These are phyloP conservation scores for Botrytis deweyae DNA, from an alignment of 2,329 filamentous ascomycete species.

Conservation along the genomic window DNA sequence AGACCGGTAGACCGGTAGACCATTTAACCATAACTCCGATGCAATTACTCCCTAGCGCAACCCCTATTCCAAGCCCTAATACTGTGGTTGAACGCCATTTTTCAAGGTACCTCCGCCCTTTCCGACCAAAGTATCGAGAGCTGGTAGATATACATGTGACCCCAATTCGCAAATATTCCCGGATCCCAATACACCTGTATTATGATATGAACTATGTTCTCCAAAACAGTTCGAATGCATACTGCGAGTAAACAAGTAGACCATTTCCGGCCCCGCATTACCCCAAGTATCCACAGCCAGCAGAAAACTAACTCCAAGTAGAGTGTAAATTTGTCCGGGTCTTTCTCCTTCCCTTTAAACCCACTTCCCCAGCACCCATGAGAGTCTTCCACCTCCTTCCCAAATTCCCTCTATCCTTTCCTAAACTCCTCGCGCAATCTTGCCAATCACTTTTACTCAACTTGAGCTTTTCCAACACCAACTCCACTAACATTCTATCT, in stretches of 20 bases:
- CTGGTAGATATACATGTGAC: neutral
- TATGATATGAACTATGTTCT: neutral
- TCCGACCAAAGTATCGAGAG: neutral
- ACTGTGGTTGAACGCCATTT: neutral
- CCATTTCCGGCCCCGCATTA: too few species aligned
- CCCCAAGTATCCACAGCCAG: neutral
- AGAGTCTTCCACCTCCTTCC: constrained; percentile 63
- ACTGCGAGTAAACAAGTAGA: neutral
- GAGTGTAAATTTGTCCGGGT: constrained; percentile 50
- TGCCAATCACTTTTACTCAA: constrained; percentile 65
- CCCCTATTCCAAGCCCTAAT: neutral
- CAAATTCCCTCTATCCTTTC: constrained; percentile 57
- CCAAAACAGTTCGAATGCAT: neutral
- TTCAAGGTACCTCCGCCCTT: neutral
- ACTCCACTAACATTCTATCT: constrained; percentile 64
- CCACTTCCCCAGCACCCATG: constrained; percentile 58
- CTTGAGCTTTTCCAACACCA: constrained; percentile 65
- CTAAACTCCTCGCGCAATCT: constrained; percentile 63
- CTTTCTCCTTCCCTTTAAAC: constrained; percentile 50
- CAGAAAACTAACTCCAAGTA: constrained; percentile 50
- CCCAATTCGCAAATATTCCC: neutral
- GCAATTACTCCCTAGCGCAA: neutral
- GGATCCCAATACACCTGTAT: neutral
- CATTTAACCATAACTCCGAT: neutral
- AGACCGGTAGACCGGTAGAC: neutral